Conservation (phyloP, 108 stramenopile genomes). For the Cyclotella kingstonii region DNA sequence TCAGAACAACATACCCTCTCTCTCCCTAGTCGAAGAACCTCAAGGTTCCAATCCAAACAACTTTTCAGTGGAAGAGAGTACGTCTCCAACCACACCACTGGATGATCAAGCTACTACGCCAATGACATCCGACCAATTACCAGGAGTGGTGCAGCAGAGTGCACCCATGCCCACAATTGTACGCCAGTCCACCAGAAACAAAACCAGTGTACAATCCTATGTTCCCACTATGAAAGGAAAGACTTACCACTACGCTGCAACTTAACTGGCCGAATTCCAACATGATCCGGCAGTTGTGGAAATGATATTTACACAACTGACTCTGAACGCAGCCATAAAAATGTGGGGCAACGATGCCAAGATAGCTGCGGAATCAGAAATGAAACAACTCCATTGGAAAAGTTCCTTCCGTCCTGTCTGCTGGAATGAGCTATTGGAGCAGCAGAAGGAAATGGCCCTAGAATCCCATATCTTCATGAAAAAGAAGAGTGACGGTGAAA, state of each 20-base stretch:
- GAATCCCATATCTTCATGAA: not conserved
- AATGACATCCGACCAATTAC: no score
- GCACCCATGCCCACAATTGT: no score
- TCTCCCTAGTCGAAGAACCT: no score
- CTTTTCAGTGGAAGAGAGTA: no score
- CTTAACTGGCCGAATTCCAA: not conserved
- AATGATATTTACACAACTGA: not conserved
- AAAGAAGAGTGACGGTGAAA: not conserved
- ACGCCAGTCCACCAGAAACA: not conserved
- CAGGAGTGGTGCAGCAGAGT: no score
- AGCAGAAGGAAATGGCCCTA: not conserved
- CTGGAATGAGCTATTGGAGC: not conserved
- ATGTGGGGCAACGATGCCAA: not conserved
- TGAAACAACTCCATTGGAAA: conserved; percentile 3
- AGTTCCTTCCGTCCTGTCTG: not conserved
- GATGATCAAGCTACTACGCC: not conserved
- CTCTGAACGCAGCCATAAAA: not conserved
- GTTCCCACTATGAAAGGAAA: conserved; percentile 4
- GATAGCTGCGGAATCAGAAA: not conserved
- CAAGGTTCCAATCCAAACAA: no score
- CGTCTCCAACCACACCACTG: no score
- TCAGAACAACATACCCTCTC: no score
- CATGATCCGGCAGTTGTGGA: not conserved
- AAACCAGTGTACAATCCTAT: not conserved
- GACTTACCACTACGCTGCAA: not conserved